Conservation (phyloP, 2,329 filamentous ascomycete genomes). For the Sarocladium strictum region DNA sequence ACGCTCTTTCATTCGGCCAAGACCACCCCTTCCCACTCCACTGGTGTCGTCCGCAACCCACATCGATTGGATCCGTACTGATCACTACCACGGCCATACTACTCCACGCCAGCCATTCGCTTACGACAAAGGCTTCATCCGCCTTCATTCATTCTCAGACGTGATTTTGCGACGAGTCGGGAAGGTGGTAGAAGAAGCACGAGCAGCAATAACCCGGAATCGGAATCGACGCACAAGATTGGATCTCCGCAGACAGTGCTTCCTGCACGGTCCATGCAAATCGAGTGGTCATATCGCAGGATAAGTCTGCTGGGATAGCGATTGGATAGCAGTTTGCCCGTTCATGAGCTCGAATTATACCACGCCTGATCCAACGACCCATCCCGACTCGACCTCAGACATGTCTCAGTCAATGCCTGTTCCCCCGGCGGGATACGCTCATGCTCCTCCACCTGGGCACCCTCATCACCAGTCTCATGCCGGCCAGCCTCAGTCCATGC, state of each 20-base stretch:
- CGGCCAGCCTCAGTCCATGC: not conserved
- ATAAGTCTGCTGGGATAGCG: not conserved
- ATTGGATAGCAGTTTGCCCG: not conserved
- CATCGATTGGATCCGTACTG: not conserved
- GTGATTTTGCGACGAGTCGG: not conserved
- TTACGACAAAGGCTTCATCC: not conserved
- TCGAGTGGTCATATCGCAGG: not conserved
- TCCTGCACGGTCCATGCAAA: not conserved
- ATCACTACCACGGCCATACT: not conserved
- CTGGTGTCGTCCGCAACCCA: not conserved
- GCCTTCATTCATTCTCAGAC: not conserved
- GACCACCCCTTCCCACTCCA: not conserved
- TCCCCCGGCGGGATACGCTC: slow-evolving; percentile 4
- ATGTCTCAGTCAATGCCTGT: slow-evolving; percentile 10
- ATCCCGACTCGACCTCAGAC: not conserved
- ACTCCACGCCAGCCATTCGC: not conserved
- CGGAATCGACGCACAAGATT: not conserved
- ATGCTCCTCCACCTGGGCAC: slow-evolving; percentile 4
- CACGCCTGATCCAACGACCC: not conserved
- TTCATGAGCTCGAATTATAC: slow-evolving; percentile 1
- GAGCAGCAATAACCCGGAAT: not conserved
- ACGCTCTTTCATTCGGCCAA: not conserved
- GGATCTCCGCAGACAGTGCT: not conserved
- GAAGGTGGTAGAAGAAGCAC: not conserved
- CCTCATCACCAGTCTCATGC: slow-evolving; percentile 9